Evolutionary conservation across 2,329 filamentous ascomycete species (phyloP).

Genomic region (Aspergillus ustus): DNA sequence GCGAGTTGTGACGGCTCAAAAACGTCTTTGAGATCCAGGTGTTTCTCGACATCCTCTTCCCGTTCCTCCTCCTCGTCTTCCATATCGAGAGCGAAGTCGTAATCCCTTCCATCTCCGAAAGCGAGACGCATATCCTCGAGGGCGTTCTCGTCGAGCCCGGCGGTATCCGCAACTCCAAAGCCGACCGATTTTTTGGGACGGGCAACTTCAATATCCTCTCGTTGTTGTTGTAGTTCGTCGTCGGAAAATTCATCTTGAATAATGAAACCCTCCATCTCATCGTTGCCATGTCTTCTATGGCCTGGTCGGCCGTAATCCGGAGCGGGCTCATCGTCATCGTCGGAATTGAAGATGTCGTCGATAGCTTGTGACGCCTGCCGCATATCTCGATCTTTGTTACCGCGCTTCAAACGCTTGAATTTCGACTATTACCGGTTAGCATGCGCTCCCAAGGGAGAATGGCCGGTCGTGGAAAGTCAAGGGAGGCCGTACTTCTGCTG

Average conservation of each 20-base stretch:
- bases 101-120: conserved; percentile 94
- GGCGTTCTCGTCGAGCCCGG: conserved; percentile 87
- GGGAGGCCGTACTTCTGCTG: conserved; percentile 67
- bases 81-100: conserved; percentile 88
- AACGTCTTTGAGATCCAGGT: conserved; percentile 92
- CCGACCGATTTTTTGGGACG: conserved; percentile 73
- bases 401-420: conserved; percentile 95
- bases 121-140: conserved; percentile 96
- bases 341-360: conserved; percentile 93
- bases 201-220: conserved; percentile 87
- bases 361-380: conserved; percentile 71
- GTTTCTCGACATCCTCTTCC: conserved; percentile 76
- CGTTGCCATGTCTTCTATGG: conserved; percentile 64
- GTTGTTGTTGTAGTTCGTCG: conserved; percentile 74
- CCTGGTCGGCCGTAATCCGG: conserved; percentile 51
- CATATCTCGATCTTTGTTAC: conserved; percentile 68
- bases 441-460: conserved; percentile 8
- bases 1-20: conserved; percentile 95
- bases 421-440: conserved; percentile 66
- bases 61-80: conserved; percentile 84
- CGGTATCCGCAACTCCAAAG: conserved; percentile 73
- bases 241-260: conserved; percentile 93
- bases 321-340: conserved; percentile 74
- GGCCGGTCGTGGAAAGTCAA: not conserved
- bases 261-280: conserved; percentile 95